Base-by-base conservation (phyloP, 345 rosid species). In the Isatis tinctoria region DNA sequence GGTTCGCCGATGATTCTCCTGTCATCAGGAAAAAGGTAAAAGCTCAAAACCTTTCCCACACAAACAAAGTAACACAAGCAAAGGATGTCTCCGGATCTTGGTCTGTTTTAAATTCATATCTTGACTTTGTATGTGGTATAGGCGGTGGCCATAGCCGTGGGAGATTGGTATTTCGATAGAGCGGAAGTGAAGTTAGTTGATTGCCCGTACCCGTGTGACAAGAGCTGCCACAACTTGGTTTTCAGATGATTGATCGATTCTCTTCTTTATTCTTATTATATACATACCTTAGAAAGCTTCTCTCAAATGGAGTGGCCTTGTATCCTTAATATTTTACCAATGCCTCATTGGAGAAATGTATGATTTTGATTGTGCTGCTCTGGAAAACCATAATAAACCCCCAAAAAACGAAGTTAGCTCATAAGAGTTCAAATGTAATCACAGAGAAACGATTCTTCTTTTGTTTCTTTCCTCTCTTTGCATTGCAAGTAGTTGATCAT, bases 81-180 rank as follows among this genome's bases (percentile, higher is more conserved):
- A 65, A 44, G 7, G 16, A 20, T 30, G 30, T 16, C 43, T 7
- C 63, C 3, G 26, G 49, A 35, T 4, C 73, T 16, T 52, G 13
- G 13, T 17, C 60, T 36, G 35, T 73, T 36, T 60, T 57, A 12
- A 58, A 37, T 0, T 8, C 28, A 11, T 60, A 32, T 69, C 44
- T 60, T 62, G 72, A n/a, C 6, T 54, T 64, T 20, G 3, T 39
- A 11, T 20, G 37, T 59, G 22, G 57, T 74, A 74, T 79, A 92
- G 97, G 88, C 91, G 7, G 83, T 92, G 13, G 98, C 99, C 2
- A 78, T 85, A 57, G 92, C 98, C 0, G 98, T 92, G 10, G 99
- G 97, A 78, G 97, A 92, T 72, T 95, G 99, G 99, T 95, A 86
- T 70, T 95, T 92, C 36, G 94, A 84, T 4, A 85, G 98, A 28